phyloP scores from a whole-genome alignment of 2,329 filamentous ascomycete species.

The Aureobasidium lini region DNA sequence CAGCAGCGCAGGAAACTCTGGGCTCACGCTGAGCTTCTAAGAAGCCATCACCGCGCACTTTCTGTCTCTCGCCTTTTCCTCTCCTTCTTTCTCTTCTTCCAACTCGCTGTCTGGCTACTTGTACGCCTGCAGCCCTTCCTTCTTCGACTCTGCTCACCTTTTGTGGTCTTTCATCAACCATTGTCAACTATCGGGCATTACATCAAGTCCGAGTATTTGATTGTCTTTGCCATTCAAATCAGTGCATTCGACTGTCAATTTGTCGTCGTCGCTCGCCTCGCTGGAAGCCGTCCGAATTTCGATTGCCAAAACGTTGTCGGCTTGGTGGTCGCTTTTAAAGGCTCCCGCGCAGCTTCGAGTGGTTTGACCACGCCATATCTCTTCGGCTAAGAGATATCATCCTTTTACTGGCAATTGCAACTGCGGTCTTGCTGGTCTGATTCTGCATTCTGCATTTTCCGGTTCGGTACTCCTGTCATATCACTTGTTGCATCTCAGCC shows the following conservation, averaged over 20 bases:
- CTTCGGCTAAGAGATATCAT: background rate
- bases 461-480: background rate
- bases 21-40: constrained; percentile 12
- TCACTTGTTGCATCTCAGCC: background rate
- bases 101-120: background rate
- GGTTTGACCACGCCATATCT: constrained; percentile 5
- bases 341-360: constrained; percentile 2
- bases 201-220: background rate
- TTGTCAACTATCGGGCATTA: background rate
- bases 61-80: constrained; percentile 4
- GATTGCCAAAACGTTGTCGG: constrained; percentile 10
- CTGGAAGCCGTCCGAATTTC: background rate
- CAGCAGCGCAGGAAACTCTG: constrained; percentile 13
- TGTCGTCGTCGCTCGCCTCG: constrained; percentile 7
- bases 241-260: background rate
- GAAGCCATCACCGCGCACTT: constrained; percentile 10
- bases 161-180: background rate
- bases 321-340: constrained; percentile 7
- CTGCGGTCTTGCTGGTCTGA: background rate
- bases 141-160: background rate
- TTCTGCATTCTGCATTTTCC: background rate
- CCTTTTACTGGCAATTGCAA: background rate
- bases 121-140: background rate
- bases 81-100: constrained; percentile 9
- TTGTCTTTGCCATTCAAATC: background rate